Base-by-base conservation (phyloP, 2,329 filamentous ascomycete species). In the Alternaria arbusti region DNA sequence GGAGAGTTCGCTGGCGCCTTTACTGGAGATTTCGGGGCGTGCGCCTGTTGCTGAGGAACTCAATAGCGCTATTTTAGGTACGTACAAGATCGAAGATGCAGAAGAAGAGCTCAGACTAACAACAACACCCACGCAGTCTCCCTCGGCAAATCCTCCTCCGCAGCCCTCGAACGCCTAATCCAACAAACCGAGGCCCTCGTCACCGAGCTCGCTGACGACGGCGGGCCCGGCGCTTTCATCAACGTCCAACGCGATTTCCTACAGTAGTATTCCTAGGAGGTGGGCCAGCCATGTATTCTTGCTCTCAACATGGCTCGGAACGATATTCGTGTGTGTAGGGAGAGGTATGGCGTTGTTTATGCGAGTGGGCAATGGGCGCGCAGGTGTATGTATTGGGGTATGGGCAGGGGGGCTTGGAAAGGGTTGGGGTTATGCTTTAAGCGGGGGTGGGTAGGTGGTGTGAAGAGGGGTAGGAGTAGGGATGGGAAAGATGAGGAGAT, bases 51-150 rank as follows among this genome's bases (percentile, higher is more conserved):
- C 94, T 9, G 96, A 99, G 82, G 94, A 97, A 79, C 84, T 99
- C 60, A 98, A 98, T 80, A 92, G 93, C 64, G 94, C 93, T 50
- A 97, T 99, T 72, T 80, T 99, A 64, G 89, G 94, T 97, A 74
- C 47, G 70, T 76, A 22, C 20, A 15, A 15, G 13, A 36, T 36
- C 13, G 30, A 32, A 36, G 30, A 36, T 36, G 13, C 13, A 36
- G 30, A 36, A 36, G 25, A 15, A 36, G 30, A 36, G 0, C 30
- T 15, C 7, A 15, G 15, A 36, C 30, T 36, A 36, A 36, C 30
- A 36, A 30, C 28, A 30, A 8, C 13, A 36, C 15, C 32, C 32
- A 7, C 20, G 20, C 72, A 97, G 95, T 93, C 45, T 96, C 93
- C 1, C 85, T 97, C 3, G 96, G 96, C 54, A 96, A 97, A 81